Percentiles rank a stretch among this genome's conserved stretches.
phyloP scores from a whole-genome alignment of 768 basidiomycete genomes.

The Phallus indusiatus region DNA sequence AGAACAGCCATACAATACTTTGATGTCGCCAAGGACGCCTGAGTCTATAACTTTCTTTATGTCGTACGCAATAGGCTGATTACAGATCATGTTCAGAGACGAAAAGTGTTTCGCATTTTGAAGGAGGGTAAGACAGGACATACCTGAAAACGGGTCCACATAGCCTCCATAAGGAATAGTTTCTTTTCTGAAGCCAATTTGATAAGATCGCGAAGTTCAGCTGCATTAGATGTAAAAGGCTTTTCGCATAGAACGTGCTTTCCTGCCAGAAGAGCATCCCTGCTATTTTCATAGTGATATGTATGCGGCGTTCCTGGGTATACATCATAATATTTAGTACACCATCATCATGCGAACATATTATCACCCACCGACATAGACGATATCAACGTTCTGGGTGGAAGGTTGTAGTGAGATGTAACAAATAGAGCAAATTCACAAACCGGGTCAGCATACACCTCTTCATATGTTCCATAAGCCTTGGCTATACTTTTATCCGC shows the following conservation, averaged over 20 bases:
- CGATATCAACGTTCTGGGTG: constrained; percentile 54
- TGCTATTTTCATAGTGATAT: constrained; percentile 67
- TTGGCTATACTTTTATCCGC: constrained; percentile 45
- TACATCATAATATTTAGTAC: background rate
- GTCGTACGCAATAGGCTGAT: constrained; percentile 46
- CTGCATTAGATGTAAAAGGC: constrained; percentile 68
- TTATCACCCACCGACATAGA: constrained; percentile 53
- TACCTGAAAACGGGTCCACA: constrained; percentile 75
- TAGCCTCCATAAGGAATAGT: constrained; percentile 87
- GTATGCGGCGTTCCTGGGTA: constrained; percentile 72
- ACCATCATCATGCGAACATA: no score
- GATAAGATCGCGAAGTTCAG: constrained; percentile 67
- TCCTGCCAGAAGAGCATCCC: constrained; percentile 64
- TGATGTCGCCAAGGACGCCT: constrained; percentile 55
- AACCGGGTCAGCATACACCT: constrained; percentile 64
- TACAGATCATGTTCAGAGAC: background rate
- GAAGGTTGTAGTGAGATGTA: no score
- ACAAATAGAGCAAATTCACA: constrained; percentile 10
- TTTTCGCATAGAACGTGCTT: constrained; percentile 90
- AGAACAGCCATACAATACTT: constrained; percentile 31
- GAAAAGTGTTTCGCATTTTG: background rate
- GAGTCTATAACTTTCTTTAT: constrained; percentile 54
- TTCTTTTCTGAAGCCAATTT: constrained; percentile 65
- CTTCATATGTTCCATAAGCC: constrained; percentile 64
- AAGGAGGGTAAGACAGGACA: background rate